Base-by-base conservation (phyloP, 225 moss, liverwort and hornwort species). In the Polytrichum formosum region DNA sequence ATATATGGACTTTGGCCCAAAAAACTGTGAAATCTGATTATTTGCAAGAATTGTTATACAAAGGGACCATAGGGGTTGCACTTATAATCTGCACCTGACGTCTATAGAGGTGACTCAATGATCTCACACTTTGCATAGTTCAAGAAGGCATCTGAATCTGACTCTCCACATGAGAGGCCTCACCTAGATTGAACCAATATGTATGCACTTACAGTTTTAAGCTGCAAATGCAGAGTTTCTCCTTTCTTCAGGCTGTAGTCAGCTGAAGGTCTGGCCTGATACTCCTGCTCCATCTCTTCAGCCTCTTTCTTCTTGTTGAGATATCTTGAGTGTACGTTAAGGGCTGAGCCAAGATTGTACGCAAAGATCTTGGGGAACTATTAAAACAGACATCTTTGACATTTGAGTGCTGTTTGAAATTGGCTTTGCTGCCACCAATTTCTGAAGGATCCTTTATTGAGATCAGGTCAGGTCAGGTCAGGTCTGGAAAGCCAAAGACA, bases 201-300 rank as follows among this genome's bases (percentile, higher is more conserved):
- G 54, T 30, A 61, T 56, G 55, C 60, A 76, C 88, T 90, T 77
- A 94, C 94, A 73, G 85, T 91, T 78, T 92, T 98, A 33, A 98
- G 67, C 82, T 91, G 92, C 74, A 98, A 78, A 61, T 91, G 91
- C 25, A 98, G 80, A 23, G 97, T 98, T 82, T 94, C 94, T 80
- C 97, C 97, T 77, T 94, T 91, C 73, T 98, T 98, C 17, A 94
- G 73, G 79, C 97, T 98, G 74, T 94, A 94, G 68, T 91, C 94
- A 62, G 72, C 78, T 64, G 97, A 84, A 67, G 97, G 94, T 72
- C 83, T 92, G 13, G 94, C 85, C 65, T 86, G 83, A 55, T 89
- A 89, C 54, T 86, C 89, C 76, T 89, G 85, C 19, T 83, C 81
- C 25, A 86, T 81, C 73, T 82, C 89, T 46, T 89, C 89, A 5